Conservation (phyloP, 257 asterid genomes). For the Asclepias syriaca region DNA sequence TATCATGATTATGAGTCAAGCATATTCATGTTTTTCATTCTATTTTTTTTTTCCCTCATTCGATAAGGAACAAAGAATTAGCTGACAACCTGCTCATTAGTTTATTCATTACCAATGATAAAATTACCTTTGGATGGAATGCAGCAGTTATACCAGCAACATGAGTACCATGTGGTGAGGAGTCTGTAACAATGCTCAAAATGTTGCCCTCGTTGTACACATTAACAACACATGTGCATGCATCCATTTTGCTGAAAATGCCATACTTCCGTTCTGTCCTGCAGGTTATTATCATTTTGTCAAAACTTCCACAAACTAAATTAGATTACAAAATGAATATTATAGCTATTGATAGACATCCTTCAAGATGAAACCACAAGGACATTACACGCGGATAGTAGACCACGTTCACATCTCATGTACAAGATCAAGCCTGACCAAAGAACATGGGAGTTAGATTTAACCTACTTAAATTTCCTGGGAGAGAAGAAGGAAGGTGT, state of each 20-base stretch:
- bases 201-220: constrained; percentile 70
- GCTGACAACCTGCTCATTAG: constrained; percentile 1
- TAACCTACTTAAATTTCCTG: background rate
- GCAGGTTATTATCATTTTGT: constrained; percentile 19
- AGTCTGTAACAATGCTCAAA: constrained; percentile 89
- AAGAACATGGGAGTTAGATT: background rate
- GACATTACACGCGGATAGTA: background rate
- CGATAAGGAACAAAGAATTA: background rate
- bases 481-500: background rate
- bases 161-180: constrained; percentile 97
- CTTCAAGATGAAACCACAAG: background rate
- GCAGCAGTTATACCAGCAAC: constrained; percentile 98
- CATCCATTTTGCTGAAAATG: constrained; percentile 86
- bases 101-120: background rate
- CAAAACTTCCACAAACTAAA: background rate
- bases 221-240: constrained; percentile 76
- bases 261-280: constrained; percentile 90
- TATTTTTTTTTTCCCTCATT: background rate
- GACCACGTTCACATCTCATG: background rate
- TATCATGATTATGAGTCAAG: background rate
- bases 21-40: background rate
- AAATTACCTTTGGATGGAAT: constrained; percentile 69
- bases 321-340: background rate
- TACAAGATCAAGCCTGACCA: background rate
- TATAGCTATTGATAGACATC: background rate